Conservation (phyloP, 2,329 filamentous ascomycete genomes). For the Trichophyton verrucosum region DNA sequence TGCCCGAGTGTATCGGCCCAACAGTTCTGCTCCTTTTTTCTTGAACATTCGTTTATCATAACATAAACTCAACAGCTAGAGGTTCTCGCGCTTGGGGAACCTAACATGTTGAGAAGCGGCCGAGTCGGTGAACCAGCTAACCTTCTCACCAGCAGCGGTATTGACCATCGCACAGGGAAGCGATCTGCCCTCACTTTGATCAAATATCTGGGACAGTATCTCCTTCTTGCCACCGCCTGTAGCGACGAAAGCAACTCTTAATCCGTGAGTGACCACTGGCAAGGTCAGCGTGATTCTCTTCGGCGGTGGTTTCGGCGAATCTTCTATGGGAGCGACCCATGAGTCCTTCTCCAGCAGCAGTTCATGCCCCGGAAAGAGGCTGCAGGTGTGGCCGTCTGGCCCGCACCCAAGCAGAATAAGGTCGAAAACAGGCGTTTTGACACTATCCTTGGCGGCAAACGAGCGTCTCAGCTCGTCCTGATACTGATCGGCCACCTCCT, state of each 20-base stretch:
- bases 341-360: conserved; percentile 75
- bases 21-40: neutral
- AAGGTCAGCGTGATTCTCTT: conserved; percentile 84
- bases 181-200: conserved; percentile 55
- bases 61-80: conserved; percentile 27
- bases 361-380: conserved; percentile 79
- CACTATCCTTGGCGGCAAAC: conserved; percentile 86
- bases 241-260: conserved; percentile 81
- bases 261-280: conserved; percentile 75
- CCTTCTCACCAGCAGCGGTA: conserved; percentile 66
- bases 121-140: conserved; percentile 90
- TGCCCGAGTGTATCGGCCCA: neutral
- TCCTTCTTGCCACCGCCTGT: conserved; percentile 84
- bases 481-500: conserved; percentile 89
- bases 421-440: conserved; percentile 91
- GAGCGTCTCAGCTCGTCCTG: conserved; percentile 73
- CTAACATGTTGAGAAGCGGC: conserved; percentile 73
- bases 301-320: conserved; percentile 89
- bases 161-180: conserved; percentile 86
- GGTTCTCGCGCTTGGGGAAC: conserved; percentile 62
- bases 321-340: conserved; percentile 84
- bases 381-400: conserved; percentile 95
- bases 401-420: conserved; percentile 86
- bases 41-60: neutral
- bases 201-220: conserved; percentile 85